Evolutionary conservation across 768 basidiomycete species (phyloP), one percentile per base, ranked within the genome.

Genomic region (Dacryopinax spathularia): DNA sequence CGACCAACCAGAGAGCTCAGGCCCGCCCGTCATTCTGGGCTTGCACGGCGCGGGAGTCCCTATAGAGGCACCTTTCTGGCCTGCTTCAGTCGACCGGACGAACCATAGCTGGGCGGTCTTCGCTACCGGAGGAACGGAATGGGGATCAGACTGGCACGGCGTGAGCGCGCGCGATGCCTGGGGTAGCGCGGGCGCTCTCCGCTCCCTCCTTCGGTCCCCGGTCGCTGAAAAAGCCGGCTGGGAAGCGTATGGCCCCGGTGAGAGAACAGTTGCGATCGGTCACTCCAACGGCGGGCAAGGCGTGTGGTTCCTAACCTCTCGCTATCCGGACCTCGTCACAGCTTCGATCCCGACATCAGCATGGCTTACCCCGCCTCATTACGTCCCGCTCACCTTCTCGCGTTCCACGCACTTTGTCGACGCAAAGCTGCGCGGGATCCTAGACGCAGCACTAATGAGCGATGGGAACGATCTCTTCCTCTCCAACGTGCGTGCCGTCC

Each of bases 241-340:
- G 69, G 33, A 15, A 68, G 0, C 66, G 76, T 31, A 77, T 79
- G 1, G 77, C 76, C 31, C 63, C 4, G 39, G 41, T 1, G 22
- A 29, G 2, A 33, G 18, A 25, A 81, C 84, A 7, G 75, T 87
- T n/a, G 69, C 92, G n/a, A 76, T 92, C 34, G 92, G 93, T 0
- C 92, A 96, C 71, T 94, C 91, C 1, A 96, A 96, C 72, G 92
- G 92, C 31, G 92, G 91, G 13, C 93, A 94, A 73, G 92, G 92
- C 0, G 78, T 85, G 1, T 92, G 90, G 88, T 85, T 91, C 72
- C 70, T 88, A 18, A 84, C 87, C 15, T 80, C 84, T 29, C 78
- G 87, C 66, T 88, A 82, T 72, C 91, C 93, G 0, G 91, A 94
- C 12, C 68, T 85, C 9, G 86, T 34, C 33, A 43, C 2, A 59